Conservation (phyloP, 495 filamentous ascomycete genomes). For the Hypoxylon perforatum region DNA sequence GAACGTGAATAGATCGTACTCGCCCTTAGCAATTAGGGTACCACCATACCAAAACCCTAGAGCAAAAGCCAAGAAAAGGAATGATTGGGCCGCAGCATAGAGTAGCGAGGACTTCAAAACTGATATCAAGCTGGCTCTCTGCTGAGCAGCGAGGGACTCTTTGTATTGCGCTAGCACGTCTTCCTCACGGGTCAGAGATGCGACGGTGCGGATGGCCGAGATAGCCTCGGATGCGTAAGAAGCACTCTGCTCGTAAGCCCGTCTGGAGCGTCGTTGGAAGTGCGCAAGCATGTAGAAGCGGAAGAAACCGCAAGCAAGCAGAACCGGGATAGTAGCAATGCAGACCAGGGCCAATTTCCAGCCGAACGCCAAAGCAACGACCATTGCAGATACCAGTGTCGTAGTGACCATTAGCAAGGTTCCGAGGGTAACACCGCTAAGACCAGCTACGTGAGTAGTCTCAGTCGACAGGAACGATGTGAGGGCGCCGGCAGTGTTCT, state of each 20-base stretch:
- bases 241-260: slow-evolving; percentile 78
- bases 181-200: slow-evolving; percentile 83
- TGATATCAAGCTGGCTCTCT: slow-evolving; percentile 68
- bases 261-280: slow-evolving; percentile 77
- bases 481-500: slow-evolving; percentile 85
- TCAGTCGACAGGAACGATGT: slow-evolving; percentile 88
- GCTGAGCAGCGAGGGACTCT: slow-evolving; percentile 71
- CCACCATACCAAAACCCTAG: slow-evolving; percentile 95
- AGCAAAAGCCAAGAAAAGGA: slow-evolving; percentile 83
- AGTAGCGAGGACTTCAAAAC: slow-evolving; percentile 74
- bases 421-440: slow-evolving; percentile 85
- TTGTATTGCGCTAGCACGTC: slow-evolving; percentile 84
- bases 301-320: slow-evolving; percentile 84
- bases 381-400: slow-evolving; percentile 75
- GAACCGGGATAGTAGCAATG: slow-evolving; percentile 77
- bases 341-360: slow-evolving; percentile 94
- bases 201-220: slow-evolving; percentile 90
- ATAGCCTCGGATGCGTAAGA: slow-evolving; percentile 92
- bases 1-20: slow-evolving; percentile 79
- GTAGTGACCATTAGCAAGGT: slow-evolving; percentile 80
- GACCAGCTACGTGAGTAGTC: slow-evolving; percentile 83
- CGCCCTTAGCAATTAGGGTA: slow-evolving; percentile 71
- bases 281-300: slow-evolving; percentile 83
- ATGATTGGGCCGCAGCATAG: slow-evolving; percentile 81
- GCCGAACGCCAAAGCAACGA: slow-evolving; percentile 74